Evolutionary conservation across 225 moss, liverwort and hornwort genomes (phyloP), one percentile per base, ranked within the genome.

Genomic region (Marchantia paleacea): DNA sequence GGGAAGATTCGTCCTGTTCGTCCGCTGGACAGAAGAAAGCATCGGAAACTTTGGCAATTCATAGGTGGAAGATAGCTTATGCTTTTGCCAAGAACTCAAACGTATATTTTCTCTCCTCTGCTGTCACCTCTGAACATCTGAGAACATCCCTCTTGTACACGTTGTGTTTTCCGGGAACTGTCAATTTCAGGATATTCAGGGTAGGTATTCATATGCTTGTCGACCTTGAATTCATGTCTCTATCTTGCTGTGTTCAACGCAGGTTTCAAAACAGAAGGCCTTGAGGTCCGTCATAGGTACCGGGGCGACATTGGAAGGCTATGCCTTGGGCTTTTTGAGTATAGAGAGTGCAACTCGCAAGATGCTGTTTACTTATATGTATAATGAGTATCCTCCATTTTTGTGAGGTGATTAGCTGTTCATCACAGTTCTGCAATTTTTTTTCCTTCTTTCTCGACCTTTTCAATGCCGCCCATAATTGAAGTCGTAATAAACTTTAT

Each of bases 231-330:
- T 50, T 71, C 71, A 47, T 50, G 9, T 48, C 20, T 48, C 49
- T 50, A n/a, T 54, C 28, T 19, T 24, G 24, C 6, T 68, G 60
- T 76, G 7, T 31, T 79, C 48, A 50, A 39, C 6, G 16, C 65
- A 96, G 94, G 96, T 90, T 66, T 0, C 92, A 26, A 89, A 86
- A 75, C 88, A 84, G 69, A 81, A 85, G 28, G 89, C 90, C 78
- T 78, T 89, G 62, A 91, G 84, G 64, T 94, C 85, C 11, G 89
- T 88, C 49, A 85, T 96, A 50, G 96, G 94, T 12, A 90, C 92
- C 2, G 96, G 96, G 77, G 96, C 94, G 24, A 87, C 89, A 74
- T 39, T 96, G 30, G 66, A 88, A 63, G 96, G 96, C 8, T 67
- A 76, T 75, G 80, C 96, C 28, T 84, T 96, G 0, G 91, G 92